These are phyloP conservation scores for Aurantiochytrium sp. DNA, from an alignment of 108 stramenopile species.

Conservation along the genomic window DNA sequence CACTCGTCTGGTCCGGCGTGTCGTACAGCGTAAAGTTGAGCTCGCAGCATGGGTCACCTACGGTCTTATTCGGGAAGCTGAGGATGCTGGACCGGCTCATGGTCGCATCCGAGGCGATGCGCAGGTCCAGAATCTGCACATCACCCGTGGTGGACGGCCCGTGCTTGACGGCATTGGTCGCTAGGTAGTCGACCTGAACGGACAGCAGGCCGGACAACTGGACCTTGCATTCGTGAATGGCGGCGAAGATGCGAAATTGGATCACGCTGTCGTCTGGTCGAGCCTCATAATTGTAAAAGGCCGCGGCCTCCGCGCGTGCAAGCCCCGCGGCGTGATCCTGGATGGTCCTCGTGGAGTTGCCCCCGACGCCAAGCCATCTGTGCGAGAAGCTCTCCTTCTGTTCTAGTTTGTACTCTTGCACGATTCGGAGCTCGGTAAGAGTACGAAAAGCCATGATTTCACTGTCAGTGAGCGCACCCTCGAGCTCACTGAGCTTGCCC, in stretches of 20 bases:
- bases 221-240: not conserved
- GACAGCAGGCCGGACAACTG: not conserved
- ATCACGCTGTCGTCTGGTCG: not conserved
- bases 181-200: not conserved
- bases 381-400: not conserved
- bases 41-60: not conserved
- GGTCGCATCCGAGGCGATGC: not conserved
- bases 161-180: not conserved
- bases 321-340: not conserved
- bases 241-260: not conserved
- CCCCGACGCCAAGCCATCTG: slow-evolving; percentile 19
- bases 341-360: not conserved
- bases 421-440: not conserved
- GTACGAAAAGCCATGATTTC: not conserved
- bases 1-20: not conserved
- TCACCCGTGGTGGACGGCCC: not conserved
- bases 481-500: not conserved
- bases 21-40: not conserved
- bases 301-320: not conserved
- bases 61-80: not conserved
- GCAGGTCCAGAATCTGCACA: not conserved
- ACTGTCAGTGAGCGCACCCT: not conserved
- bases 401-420: not conserved
- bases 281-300: not conserved
- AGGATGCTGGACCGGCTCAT: not conserved